Evolutionary conservation across 2,329 filamentous ascomycete genomes (phyloP).

Genomic region (Fusarium pseudoanthophilum): DNA sequence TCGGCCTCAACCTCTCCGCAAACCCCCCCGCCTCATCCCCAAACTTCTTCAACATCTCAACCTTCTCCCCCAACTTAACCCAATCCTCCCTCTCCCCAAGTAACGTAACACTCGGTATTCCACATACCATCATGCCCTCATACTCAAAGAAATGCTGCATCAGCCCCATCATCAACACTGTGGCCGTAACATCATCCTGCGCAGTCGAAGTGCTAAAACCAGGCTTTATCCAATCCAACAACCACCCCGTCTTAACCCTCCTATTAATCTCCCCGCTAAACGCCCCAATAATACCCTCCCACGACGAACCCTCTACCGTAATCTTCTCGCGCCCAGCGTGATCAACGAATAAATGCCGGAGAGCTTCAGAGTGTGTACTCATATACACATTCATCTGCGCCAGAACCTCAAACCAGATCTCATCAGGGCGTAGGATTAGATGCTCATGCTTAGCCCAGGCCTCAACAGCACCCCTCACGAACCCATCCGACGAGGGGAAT

Average conservation of each 20-base stretch:
- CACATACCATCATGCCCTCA: slow-evolving; percentile 52
- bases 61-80: slow-evolving; percentile 51
- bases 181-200: slow-evolving; percentile 53
- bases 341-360: slow-evolving; percentile 58
- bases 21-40: slow-evolving; percentile 57
- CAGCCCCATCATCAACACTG: slow-evolving; percentile 58
- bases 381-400: slow-evolving; percentile 63
- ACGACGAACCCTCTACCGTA: slow-evolving; percentile 38
- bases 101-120: slow-evolving; percentile 56
- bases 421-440: slow-evolving; percentile 62
- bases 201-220: slow-evolving; percentile 55
- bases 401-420: slow-evolving; percentile 66
- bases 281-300: slow-evolving; percentile 41
- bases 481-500: slow-evolving; percentile 51
- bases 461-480: slow-evolving; percentile 57
- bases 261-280: slow-evolving; percentile 56
- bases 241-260: slow-evolving; percentile 53
- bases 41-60: slow-evolving; percentile 57
- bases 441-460: slow-evolving; percentile 63
- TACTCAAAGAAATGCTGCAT: slow-evolving; percentile 55
- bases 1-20: slow-evolving; percentile 53
- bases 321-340: slow-evolving; percentile 58
- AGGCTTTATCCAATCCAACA: slow-evolving; percentile 56
- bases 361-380: slow-evolving; percentile 57
- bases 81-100: slow-evolving; percentile 54